Evolutionary conservation across 768 basidiomycete genomes (phyloP).

Genomic region (Naganishia onofrii): DNA sequence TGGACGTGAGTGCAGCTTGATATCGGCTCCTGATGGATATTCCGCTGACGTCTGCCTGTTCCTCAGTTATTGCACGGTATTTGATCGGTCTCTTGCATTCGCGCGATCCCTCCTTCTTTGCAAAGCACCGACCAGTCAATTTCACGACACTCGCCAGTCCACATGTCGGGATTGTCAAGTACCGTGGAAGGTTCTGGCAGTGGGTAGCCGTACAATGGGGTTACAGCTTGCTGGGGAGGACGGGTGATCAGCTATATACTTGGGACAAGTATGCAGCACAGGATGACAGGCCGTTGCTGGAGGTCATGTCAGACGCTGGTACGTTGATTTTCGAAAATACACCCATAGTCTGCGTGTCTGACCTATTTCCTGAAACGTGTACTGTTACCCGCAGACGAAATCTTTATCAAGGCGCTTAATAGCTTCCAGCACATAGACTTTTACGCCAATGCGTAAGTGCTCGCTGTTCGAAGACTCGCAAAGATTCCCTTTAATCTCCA

Average conservation of each 20-base stretch:
- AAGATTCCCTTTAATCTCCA: background rate
- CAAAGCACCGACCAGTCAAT: constrained; percentile 38
- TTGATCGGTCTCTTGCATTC: constrained; percentile 43
- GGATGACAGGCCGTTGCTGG: constrained; percentile 41
- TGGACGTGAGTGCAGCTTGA: constrained; percentile 38
- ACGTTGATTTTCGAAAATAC: constrained; percentile 3
- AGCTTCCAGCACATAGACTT: constrained; percentile 43
- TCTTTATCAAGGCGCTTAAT: constrained; percentile 45
- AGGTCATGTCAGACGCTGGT: constrained; percentile 48
- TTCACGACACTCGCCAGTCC: constrained; percentile 49
- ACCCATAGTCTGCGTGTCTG: background rate
- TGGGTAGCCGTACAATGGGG: constrained; percentile 5
- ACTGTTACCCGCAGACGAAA: constrained; percentile 30
- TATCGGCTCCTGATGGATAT: background rate
- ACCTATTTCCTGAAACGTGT: background rate
- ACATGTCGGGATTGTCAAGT: constrained; percentile 45
- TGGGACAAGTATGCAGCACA: constrained; percentile 38
- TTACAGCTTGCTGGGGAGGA: constrained; percentile 28
- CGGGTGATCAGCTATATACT: constrained; percentile 46
- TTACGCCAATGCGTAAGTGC: constrained; percentile 46
- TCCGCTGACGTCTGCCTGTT: background rate
- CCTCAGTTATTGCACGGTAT: constrained; percentile 44
- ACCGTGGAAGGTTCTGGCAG: constrained; percentile 33
- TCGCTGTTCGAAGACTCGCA: no score
- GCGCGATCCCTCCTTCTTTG: constrained; percentile 40